Evolutionary conservation across 331 rosid species (phyloP).

Genomic region (Quercus phellos): DNA sequence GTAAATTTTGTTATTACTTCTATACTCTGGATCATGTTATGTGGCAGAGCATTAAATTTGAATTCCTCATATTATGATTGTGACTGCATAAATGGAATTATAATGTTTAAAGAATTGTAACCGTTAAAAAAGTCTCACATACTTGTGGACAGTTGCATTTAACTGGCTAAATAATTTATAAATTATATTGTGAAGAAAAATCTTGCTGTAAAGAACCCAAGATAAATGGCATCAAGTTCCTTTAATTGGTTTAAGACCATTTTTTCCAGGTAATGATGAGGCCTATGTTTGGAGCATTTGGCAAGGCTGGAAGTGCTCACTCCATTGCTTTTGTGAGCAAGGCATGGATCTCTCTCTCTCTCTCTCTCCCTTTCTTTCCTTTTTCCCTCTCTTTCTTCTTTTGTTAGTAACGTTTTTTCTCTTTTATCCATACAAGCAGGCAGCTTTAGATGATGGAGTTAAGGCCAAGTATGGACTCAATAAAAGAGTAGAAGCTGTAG

Average conservation of each 20-base stretch:
- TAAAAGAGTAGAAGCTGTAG: constrained; percentile 69
- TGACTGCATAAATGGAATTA: background rate
- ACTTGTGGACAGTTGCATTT: background rate
- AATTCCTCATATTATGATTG: background rate
- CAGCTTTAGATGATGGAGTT: constrained; percentile 46
- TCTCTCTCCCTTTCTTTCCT: background rate
- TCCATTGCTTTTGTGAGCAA: constrained; percentile 94
- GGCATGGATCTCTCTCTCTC: constrained; percentile 42
- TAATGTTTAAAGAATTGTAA: background rate
- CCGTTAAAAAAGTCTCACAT: background rate
- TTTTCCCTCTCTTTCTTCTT: background rate
- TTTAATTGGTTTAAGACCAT: constrained; percentile 7
- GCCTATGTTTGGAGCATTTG: constrained; percentile 89
- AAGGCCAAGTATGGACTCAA: constrained; percentile 55
- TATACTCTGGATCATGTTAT: background rate
- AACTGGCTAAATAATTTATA: background rate
- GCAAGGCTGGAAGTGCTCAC: constrained; percentile 69
- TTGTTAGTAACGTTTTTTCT: background rate
- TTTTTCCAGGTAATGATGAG: constrained; percentile 68
- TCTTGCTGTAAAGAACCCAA: background rate
- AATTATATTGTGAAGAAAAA: background rate
- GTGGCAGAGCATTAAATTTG: background rate
- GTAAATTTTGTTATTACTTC: constrained; percentile 32
- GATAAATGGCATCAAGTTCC: background rate
- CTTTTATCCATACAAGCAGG: constrained; percentile 41